Percentiles rank a stretch among this genome's conserved stretches.
phyloP scores from a whole-genome alignment of 2,329 filamentous ascomycete genomes.

The Trichoderma sp. region DNA sequence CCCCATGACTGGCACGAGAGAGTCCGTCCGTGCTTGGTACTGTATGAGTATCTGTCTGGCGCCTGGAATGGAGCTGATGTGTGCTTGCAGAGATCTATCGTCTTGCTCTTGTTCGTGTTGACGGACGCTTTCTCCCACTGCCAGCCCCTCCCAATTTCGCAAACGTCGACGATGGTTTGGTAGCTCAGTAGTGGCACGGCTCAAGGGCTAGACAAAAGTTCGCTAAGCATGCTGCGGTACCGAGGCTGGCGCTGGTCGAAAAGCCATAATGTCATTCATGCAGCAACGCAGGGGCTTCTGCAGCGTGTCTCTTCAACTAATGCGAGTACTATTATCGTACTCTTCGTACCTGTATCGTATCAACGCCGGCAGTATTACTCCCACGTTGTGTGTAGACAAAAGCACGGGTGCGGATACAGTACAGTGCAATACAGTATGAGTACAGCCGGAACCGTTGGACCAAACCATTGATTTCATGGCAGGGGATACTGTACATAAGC shows the following conservation, averaged over 20 bases:
- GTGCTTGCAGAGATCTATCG: no score
- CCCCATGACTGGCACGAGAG: conserved; percentile 9
- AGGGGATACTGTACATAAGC: conserved; percentile 1
- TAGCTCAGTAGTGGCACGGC: not conserved
- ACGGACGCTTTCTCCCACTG: not conserved
- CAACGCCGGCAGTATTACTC: not conserved
- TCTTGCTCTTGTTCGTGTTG: not conserved
- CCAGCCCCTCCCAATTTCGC: conserved; percentile 4
- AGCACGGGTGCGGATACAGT: not conserved
- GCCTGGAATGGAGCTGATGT: no score
- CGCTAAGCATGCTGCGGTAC: conserved; percentile 8
- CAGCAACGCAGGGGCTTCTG: conserved; percentile 16
- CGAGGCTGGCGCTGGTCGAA: conserved; percentile 2
- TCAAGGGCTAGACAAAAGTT: conserved; percentile 19
- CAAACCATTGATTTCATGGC: not conserved
- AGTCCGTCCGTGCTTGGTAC: not conserved
- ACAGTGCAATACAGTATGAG: not conserved
- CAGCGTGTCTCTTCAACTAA: not conserved
- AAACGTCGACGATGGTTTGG: not conserved
- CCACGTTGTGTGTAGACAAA: not conserved
- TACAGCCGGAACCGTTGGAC: not conserved
- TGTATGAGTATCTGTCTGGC: no score
- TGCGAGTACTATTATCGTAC: not conserved
- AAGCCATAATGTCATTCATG: conserved; percentile 17
- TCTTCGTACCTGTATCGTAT: not conserved